Base-by-base conservation (phyloP, 2,329 filamentous ascomycete genomes). In the Aspergillaceae sp. region DNA sequence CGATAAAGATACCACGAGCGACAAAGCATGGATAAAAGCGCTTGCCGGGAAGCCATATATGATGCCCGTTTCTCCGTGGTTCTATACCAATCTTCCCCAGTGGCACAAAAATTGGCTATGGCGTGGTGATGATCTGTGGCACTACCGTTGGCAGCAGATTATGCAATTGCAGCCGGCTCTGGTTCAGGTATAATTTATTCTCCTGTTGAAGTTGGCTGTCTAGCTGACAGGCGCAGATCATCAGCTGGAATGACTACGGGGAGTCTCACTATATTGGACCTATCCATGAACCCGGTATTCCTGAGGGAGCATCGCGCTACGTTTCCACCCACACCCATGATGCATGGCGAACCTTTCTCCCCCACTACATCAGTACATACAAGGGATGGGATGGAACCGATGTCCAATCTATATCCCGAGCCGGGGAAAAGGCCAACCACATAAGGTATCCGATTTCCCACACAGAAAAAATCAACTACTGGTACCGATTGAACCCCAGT, bases 81-180 rank as follows among this genome's bases (percentile, higher is more conserved):
- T 71, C 57, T 76, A 63, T 60, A 80, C 80, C 42, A 76, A 79
- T 48, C 64, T 82, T 3, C 73, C 76, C 0, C 65, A 67, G 5
- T 82, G 72, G 54, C 61, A 66, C 37, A 83, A 83, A 64, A 79
- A 81, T 56, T 84, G 80, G 79, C 66, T 82, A 4, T 84, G 77
- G 70, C 71, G 72, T 26, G 76, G 78, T n/a, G 80, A 83, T 52
- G 68, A 74, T 46, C 61, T 83, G 8, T 84, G 80, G 79, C 74
- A 71, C 50, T 67, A 78, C 45, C 74, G 80, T 6, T 83, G 79
- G 80, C 62, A 70, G 43, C 70, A 80, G 48, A 70, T 75, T 7
- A 56, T 78, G 35, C 65, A 72, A 2, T 51, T 79, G 1, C 59
- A 71, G 51, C 76, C 78, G 0, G 64, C 72, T 26, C 73, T 72